Conservation (phyloP, 2,329 filamentous ascomycete species). For the Colletotrichum spinosum region DNA sequence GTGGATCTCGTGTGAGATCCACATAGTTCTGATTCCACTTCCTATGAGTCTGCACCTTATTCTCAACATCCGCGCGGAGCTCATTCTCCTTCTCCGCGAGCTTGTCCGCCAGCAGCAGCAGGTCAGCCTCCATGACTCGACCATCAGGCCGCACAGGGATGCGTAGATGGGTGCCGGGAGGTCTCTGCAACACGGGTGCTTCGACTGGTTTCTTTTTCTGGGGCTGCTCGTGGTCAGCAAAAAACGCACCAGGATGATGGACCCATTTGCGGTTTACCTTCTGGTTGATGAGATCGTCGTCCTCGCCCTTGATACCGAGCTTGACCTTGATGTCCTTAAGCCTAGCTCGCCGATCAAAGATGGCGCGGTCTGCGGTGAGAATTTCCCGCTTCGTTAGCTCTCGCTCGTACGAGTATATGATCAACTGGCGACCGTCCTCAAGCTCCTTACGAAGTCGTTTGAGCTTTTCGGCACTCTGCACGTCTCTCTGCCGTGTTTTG, state of each 20-base stretch:
- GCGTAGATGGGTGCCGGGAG: conserved; percentile 74
- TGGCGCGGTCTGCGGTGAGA: conserved; percentile 77
- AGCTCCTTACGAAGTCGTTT: conserved; percentile 91
- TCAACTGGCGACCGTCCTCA: conserved; percentile 86
- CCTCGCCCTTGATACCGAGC: conserved; percentile 89
- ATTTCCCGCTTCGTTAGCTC: conserved; percentile 84
- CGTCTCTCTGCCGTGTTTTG: conserved; percentile 94
- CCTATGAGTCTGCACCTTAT: conserved; percentile 87
- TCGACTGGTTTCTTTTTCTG: conserved; percentile 78
- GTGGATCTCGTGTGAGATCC: conserved; percentile 86
- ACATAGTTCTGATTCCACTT: conserved; percentile 93
- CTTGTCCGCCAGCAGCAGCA: conserved; percentile 81
- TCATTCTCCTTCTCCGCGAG: conserved; percentile 84
- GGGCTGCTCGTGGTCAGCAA: conserved; percentile 61
- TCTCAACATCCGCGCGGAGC: conserved; percentile 84
- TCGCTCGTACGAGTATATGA: conserved; percentile 81
- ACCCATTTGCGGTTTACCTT: conserved; percentile 70
- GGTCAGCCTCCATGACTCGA: conserved; percentile 80
- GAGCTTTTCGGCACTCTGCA: conserved; percentile 93
- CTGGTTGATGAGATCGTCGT: conserved; percentile 94
- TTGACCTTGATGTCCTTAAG: conserved; percentile 91
- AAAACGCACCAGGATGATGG: conserved; percentile 40
- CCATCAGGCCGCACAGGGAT: conserved; percentile 77
- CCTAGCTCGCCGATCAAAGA: conserved; percentile 85
- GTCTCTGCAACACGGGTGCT: conserved; percentile 69